Conservation (phyloP, 2,329 filamentous ascomycete species). For the Aureobasidium sp. region DNA sequence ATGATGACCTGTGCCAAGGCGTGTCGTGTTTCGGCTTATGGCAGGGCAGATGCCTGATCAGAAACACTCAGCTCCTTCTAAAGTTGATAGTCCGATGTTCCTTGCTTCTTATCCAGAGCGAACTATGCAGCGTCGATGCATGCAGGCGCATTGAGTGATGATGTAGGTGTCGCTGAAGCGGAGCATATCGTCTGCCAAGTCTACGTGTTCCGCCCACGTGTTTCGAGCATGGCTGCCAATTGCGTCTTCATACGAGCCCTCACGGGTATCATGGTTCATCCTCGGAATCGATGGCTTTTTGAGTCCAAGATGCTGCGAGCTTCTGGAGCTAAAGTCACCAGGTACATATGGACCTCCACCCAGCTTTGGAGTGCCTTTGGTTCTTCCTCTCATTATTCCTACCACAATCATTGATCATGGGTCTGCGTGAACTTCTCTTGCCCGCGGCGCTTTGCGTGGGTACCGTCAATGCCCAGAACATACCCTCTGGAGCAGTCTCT, state of each 20-base stretch:
- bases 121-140: not conserved
- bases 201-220: not conserved
- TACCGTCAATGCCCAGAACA: not conserved
- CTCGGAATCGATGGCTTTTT: not conserved
- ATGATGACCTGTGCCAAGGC: not conserved
- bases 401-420: conserved; percentile 4
- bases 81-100: not conserved
- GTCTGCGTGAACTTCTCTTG: not conserved
- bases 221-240: not conserved
- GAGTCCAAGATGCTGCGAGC: not conserved
- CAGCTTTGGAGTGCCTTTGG: not conserved
- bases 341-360: not conserved
- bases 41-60: not conserved
- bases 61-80: not conserved
- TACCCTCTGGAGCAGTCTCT: conserved; percentile 14
- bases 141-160: not conserved
- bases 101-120: not conserved
- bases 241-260: not conserved
- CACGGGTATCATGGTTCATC: not conserved
- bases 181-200: not conserved
- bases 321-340: not conserved
- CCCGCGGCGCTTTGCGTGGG: not conserved
- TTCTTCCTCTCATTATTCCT: not conserved
- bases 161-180: not conserved
- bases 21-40: not conserved